Evolutionary conservation across 2,329 filamentous ascomycete species (phyloP).

Genomic region (Leptographium procerum): DNA sequence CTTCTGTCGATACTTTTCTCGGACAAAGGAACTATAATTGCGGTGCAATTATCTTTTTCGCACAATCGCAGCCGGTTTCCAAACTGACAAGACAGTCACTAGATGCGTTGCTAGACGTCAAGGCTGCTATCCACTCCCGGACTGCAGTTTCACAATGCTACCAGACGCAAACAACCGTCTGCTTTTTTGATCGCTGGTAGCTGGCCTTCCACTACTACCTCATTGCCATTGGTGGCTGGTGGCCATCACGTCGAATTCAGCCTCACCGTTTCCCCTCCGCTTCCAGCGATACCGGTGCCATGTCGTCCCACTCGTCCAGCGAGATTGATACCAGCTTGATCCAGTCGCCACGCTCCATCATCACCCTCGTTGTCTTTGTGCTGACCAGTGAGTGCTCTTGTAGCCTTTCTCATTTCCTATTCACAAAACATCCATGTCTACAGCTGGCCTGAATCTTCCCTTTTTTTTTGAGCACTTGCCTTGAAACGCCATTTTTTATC

Average conservation of each 20-base stretch:
- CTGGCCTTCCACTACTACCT: too few relatives aligned
- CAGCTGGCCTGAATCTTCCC: too few relatives aligned
- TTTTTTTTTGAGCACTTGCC: background rate
- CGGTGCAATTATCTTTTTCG: background rate
- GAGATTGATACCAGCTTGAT: constrained; percentile 43
- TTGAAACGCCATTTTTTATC: too few relatives aligned
- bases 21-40: background rate
- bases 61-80: background rate
- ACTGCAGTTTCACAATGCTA: too few relatives aligned
- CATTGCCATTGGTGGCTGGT: too few relatives aligned
- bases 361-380: constrained; percentile 59
- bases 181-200: too few relatives aligned
- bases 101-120: background rate
- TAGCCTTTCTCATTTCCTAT: too few relatives aligned
- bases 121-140: too few relatives aligned
- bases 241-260: background rate
- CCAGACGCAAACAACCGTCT: too few relatives aligned
- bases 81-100: background rate
- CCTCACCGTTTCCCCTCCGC: background rate
- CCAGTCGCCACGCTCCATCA: constrained; percentile 54
- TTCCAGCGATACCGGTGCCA: background rate
- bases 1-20: background rate
- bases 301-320: background rate
- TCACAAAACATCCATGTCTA: too few relatives aligned
- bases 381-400: constrained; percentile 49